Base-by-base conservation (phyloP, 495 filamentous ascomycete species). In the Penicillium pulvis region DNA sequence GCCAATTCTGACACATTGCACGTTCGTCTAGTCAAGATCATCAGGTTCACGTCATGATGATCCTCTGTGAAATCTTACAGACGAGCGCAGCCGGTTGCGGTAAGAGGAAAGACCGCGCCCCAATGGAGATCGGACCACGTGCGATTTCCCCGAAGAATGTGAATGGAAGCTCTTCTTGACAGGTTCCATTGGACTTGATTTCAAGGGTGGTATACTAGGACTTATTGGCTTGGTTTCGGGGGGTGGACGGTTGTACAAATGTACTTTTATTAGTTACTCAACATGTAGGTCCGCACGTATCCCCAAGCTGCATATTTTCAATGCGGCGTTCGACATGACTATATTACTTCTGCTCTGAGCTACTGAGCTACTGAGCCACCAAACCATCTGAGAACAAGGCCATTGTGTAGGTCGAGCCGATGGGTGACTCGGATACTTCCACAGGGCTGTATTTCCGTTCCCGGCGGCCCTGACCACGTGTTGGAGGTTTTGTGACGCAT, bases 61-160 rank as follows among this genome's bases (percentile, higher is more conserved):
- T 23, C 33, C 12, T 11, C 12, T 11, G 42, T 30, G 56, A 58
- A 33, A 28, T 31, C 39, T 26, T 36, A 10, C 11, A 54, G 17
- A 14, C 19, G 35, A 11, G 26, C 42, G 30, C 26, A 55, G 20
- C 61, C 45, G 61, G 49, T 60, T 64, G 53, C 61, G 57, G 57
- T 36, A 23, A 45, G 54, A n/a, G 17, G 26, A 6, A 12, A 56
- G 39, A 20, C 26, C 51, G 24, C 48, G 12, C 24, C 24, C 35
- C 9, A 17, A 51, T 26, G 35, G 39, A 57, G 60, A 53, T 50
- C 35, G 17, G 42, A 24, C 50, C 61, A 59, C 57, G 53, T 54
- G 57, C 50, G 24, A 36, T 2, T 23, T 16, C 24, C 36, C 23
- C 28, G 44, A 58, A 53, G 53, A 61, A 61, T 56, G 53, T 49